A percentile compares a stretch with the other conserved stretches of the same genome.
Conservation (phyloP, 176 grass and related monocot species). For the Ananas comosus region DNA sequence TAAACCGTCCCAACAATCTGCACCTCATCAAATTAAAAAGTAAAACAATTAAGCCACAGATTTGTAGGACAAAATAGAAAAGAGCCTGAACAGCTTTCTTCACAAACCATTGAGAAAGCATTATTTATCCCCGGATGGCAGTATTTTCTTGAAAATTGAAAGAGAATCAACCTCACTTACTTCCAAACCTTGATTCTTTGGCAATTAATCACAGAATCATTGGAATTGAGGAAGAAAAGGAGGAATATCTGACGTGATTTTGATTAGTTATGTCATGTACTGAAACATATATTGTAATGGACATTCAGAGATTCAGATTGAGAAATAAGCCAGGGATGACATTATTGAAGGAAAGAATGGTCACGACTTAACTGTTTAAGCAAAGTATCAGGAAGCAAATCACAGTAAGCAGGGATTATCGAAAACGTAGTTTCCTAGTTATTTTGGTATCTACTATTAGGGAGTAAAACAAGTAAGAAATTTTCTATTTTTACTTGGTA, state of each 20-base stretch:
- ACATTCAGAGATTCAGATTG: too few relatives aligned
- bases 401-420: too few relatives aligned
- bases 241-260: background rate
- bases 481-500: too few relatives aligned
- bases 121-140: background rate
- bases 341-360: too few relatives aligned
- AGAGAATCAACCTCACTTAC: background rate
- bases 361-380: too few relatives aligned
- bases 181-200: background rate
- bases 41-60: background rate
- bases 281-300: background rate
- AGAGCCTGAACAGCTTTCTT: background rate
- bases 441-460: too few relatives aligned
- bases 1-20: slow-evolving; percentile 75
- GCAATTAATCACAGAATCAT: background rate
- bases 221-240: background rate
- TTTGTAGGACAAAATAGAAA: background rate
- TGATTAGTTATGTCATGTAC: background rate
- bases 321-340: too few relatives aligned
- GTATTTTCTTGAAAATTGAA: background rate
- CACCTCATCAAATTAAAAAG: slow-evolving; percentile 6
- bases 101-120: background rate
- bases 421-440: too few relatives aligned
- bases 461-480: too few relatives aligned
- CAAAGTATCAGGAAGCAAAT: too few relatives aligned